Base-by-base conservation (phyloP, 2,329 filamentous ascomycete species). In the Annulohypoxylon truncatum region DNA sequence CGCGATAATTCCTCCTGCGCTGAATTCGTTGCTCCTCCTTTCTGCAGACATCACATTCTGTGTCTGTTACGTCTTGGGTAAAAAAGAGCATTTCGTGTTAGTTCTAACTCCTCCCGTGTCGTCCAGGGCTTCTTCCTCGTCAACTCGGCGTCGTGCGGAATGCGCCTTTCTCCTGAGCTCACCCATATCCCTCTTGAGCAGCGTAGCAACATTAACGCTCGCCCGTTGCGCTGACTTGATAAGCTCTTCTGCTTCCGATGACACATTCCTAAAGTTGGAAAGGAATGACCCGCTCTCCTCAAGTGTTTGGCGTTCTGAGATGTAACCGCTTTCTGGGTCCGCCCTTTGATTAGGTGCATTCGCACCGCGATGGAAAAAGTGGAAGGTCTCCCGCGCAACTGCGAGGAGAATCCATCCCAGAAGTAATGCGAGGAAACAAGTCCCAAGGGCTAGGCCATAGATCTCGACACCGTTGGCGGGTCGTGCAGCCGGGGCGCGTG, bases 41-140 rank as follows among this genome's bases (percentile, higher is more conserved):
- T 51, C 54, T 33, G 33, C 68, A 71, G 60, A 64, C 13, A 18
- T 54, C 59, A 53, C 70, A 72, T 42, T 59, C 64, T 15, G 57
- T 38, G 53, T 50, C 59, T 31, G 58, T 42, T 57, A 57, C 42
- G 59, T 64, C 44, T 18, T 38, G 48, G 56, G 71, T 74, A 74
- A 74, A 74, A 74, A 74, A 74, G 71, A 60, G 46, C 50, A 46
- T 20, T 38, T 56, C 12, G 24, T 24, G 15, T 58, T 40, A 13
- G 15, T 52, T 59, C 29, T 51, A 4, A 50, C 46, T 10, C 26
- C 35, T 22, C 50, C 52, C 46, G 10, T 13, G 9, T 9, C 22
- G n/a, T 28, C 40, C 42, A 66, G 12, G 9, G 35, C 57, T 12
- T 54, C 53, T 31, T 67, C 64, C 26, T 69, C 61, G 5, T 69